Evolutionary conservation across 768 basidiomycete species (phyloP).

Genomic region (Lactarius sp.): DNA sequence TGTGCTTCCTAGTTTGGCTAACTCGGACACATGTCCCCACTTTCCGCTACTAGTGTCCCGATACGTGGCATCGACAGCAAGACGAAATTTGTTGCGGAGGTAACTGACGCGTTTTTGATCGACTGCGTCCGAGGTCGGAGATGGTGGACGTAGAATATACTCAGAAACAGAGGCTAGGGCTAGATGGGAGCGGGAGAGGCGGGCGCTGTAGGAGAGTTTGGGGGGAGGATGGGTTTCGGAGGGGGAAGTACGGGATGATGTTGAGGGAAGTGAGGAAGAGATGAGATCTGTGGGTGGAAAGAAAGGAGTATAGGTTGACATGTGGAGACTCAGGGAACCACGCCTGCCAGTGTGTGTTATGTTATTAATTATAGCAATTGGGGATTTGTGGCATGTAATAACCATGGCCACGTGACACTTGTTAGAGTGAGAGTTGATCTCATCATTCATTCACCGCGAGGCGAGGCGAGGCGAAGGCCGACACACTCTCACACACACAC

Average conservation of each 20-base stretch:
- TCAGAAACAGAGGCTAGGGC: slow-evolving; percentile 18
- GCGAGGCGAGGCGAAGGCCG: neutral
- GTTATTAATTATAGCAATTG: too few species aligned
- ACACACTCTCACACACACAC: too few species aligned
- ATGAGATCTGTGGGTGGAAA: slow-evolving; percentile 1
- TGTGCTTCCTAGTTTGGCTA: slow-evolving; percentile 19
- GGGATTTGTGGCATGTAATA: too few species aligned
- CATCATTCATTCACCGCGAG: slow-evolving; percentile 13
- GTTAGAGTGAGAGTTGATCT: neutral
- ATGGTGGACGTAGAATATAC: slow-evolving; percentile 6
- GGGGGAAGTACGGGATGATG: neutral
- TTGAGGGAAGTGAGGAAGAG: neutral
- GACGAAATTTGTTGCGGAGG: slow-evolving; percentile 17
- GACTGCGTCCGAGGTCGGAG: slow-evolving; percentile 13
- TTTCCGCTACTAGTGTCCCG: slow-evolving; percentile 20
- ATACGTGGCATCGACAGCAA: slow-evolving; percentile 9
- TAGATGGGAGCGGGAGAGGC: slow-evolving; percentile 12
- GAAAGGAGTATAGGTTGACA: slow-evolving; percentile 18
- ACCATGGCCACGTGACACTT: slow-evolving; percentile 2
- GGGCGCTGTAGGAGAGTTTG: slow-evolving; percentile 5
- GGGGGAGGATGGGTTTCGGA: neutral
- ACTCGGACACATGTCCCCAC: slow-evolving; percentile 21
- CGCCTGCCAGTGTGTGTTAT: too few species aligned
- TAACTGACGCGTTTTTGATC: neutral
- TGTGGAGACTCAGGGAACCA: neutral